Evolutionary conservation across 2,329 filamentous ascomycete genomes (phyloP).

Genomic region (Trichoderma brevicompactum): DNA sequence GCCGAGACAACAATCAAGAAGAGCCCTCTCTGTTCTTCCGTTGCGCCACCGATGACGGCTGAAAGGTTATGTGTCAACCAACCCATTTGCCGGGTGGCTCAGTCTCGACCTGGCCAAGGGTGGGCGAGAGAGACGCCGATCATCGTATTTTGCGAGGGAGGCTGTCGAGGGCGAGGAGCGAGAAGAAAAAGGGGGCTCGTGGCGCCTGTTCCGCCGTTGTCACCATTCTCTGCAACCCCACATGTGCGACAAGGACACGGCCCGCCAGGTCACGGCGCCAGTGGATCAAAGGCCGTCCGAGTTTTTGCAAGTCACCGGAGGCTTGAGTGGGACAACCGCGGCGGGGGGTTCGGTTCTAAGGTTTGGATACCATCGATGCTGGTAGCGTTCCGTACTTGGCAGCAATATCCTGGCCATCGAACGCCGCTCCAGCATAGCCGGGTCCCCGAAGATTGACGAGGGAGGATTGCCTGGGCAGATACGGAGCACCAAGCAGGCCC

Average conservation of each 20-base stretch:
- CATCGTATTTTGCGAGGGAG: constrained; percentile 19
- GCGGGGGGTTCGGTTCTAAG: constrained; percentile 27
- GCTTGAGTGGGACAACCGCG: constrained; percentile 26
- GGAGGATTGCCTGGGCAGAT: neutral
- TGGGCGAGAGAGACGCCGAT: constrained; percentile 23
- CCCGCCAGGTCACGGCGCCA: constrained; percentile 27
- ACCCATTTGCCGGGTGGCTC: constrained; percentile 11
- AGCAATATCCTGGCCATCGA: constrained; percentile 11
- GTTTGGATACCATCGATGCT: constrained; percentile 15
- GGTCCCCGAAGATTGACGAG: constrained; percentile 23
- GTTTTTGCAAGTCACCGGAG: constrained; percentile 27
- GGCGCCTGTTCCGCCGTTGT: constrained; percentile 7
- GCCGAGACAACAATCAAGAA: neutral
- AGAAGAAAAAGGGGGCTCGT: constrained; percentile 21
- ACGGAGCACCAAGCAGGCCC: neutral
- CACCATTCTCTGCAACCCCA: constrained; percentile 27
- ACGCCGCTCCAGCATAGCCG: constrained; percentile 2
- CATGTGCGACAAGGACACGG: constrained; percentile 28
- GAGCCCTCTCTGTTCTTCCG: neutral
- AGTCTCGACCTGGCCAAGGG: constrained; percentile 21
- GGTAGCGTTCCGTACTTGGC: constrained; percentile 4
- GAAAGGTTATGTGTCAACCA: constrained; percentile 4
- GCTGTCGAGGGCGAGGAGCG: neutral
- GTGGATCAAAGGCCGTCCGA: constrained; percentile 28
- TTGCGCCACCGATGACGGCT: constrained; percentile 12